Conservation (phyloP, 2,329 filamentous ascomycete species). For the Claviceps cyperi region DNA sequence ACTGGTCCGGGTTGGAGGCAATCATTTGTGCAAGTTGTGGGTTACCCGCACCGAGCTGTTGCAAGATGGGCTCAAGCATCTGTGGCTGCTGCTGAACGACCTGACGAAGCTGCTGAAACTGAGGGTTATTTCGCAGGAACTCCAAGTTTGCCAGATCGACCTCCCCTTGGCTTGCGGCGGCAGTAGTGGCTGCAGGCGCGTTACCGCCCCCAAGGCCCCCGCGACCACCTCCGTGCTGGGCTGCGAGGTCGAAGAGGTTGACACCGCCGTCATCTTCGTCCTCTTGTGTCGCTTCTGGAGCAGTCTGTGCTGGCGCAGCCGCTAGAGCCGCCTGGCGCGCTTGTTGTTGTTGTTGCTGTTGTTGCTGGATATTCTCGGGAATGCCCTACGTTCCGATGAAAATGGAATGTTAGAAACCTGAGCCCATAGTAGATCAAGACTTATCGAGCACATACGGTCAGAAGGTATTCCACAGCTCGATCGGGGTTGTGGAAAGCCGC, state of each 20-base stretch:
- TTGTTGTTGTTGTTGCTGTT: conserved; percentile 49
- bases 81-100: conserved; percentile 94
- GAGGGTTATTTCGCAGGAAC: conserved; percentile 85
- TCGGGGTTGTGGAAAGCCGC: conserved; percentile 96
- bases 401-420: background rate
- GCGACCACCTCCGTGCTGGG: conserved; percentile 46
- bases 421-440: background rate
- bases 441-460: conserved; percentile 49
- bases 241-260: conserved; percentile 87
- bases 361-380: conserved; percentile 51
- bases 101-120: conserved; percentile 95
- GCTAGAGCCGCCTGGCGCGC: conserved; percentile 29
- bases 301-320: conserved; percentile 18
- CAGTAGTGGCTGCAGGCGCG: conserved; percentile 30
- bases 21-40: conserved; percentile 89
- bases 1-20: conserved; percentile 81
- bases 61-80: conserved; percentile 96
- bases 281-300: conserved; percentile 19
- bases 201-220: conserved; percentile 27
- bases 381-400: conserved; percentile 51
- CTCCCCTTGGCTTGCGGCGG: conserved; percentile 33
- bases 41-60: conserved; percentile 90
- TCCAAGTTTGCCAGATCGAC: conserved; percentile 66
- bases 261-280: conserved; percentile 53
- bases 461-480: conserved; percentile 87